These are phyloP conservation scores for Fusarium sp. DNA, from an alignment of 2,329 filamentous ascomycete genomes.

Conservation along the genomic window DNA sequence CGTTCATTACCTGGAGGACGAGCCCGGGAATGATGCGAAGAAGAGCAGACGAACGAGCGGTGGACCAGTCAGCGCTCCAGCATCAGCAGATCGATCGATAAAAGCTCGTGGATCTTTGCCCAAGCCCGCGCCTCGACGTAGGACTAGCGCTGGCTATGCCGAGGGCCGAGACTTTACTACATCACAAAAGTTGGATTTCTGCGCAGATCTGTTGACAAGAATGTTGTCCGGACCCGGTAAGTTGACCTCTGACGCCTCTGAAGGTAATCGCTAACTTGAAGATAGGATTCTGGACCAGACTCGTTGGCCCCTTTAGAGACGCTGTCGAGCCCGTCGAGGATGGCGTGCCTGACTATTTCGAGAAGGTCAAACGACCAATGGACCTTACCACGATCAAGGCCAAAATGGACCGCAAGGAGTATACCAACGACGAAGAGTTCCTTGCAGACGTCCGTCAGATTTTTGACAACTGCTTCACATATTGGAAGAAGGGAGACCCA, in stretches of 20 bases:
- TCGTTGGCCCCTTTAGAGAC: slow-evolving; percentile 71
- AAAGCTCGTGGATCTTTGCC: slow-evolving; percentile 49
- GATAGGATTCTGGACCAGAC: slow-evolving; percentile 73
- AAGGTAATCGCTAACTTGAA: slow-evolving; percentile 5
- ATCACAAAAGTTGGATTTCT: slow-evolving; percentile 66
- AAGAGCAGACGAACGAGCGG: slow-evolving; percentile 57
- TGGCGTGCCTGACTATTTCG: slow-evolving; percentile 70
- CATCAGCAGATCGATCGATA: slow-evolving; percentile 39
- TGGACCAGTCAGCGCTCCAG: slow-evolving; percentile 15
- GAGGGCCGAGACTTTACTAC: slow-evolving; percentile 52
- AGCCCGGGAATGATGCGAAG: slow-evolving; percentile 56
- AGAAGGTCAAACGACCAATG: slow-evolving; percentile 71
- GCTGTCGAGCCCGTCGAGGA: slow-evolving; percentile 68
- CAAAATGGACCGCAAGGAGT: slow-evolving; percentile 68
- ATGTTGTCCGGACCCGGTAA: slow-evolving; percentile 73
- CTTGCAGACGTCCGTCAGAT: slow-evolving; percentile 69
- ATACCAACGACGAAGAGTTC: slow-evolving; percentile 65
- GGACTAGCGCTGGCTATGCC: slow-evolving; percentile 48
- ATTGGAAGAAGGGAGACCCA: slow-evolving; percentile 67
- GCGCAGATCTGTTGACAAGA: slow-evolving; percentile 66
- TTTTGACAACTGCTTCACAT: slow-evolving; percentile 73
- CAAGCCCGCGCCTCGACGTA: slow-evolving; percentile 52
- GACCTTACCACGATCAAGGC: slow-evolving; percentile 69
- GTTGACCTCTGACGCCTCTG: neutral
- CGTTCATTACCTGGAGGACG: slow-evolving; percentile 62